Evolutionary conservation across 2,329 filamentous ascomycete genomes (phyloP).

Genomic region (Cladosporium colombiae): DNA sequence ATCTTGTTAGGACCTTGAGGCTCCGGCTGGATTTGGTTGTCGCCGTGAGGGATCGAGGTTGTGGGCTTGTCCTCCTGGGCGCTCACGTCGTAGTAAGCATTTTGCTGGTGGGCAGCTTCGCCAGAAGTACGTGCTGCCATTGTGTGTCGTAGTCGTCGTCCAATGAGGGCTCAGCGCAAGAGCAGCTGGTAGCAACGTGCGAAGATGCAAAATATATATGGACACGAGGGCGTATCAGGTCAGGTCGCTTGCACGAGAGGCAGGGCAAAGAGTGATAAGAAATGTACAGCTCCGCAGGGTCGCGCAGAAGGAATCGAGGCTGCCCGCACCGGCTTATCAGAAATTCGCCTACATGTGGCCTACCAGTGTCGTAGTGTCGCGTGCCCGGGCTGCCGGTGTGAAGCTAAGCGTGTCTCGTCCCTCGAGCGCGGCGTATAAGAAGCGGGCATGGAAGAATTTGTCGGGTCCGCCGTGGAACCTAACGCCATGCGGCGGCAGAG

Average conservation of each 20-base stretch:
- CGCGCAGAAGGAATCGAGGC: constrained; percentile 9
- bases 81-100: constrained; percentile 15
- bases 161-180: neutral
- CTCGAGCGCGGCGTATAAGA: constrained; percentile 3
- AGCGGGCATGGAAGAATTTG: constrained; percentile 1
- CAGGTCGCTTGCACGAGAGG: neutral
- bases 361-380: constrained; percentile 17
- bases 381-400: constrained; percentile 16
- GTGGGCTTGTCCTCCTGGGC: constrained; percentile 3
- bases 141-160: constrained; percentile 11
- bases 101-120: constrained; percentile 7
- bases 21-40: constrained; percentile 11
- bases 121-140: constrained; percentile 14
- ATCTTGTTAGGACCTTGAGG: constrained; percentile 10
- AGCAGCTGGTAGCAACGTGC: neutral
- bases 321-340: constrained; percentile 18
- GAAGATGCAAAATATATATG: constrained; percentile 6
- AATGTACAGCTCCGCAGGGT: neutral
- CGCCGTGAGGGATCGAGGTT: neutral
- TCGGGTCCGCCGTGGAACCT: constrained; percentile 8
- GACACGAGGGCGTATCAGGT: neutral
- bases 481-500: constrained; percentile 4
- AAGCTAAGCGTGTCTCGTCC: constrained; percentile 16
- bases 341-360: constrained; percentile 19
- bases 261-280: constrained; percentile 16